Evolutionary conservation across 306 rosid species (phyloP).

Genomic region (Acacia acuminata): DNA sequence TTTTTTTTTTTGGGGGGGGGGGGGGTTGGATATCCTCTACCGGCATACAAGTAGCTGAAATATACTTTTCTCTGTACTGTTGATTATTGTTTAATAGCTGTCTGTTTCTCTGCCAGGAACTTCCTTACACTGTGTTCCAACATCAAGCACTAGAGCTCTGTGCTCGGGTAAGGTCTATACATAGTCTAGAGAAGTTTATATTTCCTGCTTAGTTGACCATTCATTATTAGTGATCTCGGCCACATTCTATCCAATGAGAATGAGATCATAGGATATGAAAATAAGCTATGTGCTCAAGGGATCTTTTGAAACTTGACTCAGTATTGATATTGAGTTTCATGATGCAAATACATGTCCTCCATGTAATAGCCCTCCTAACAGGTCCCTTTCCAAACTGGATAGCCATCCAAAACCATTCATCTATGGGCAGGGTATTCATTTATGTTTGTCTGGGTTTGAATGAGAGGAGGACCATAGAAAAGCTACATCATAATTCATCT

Average conservation of each 20-base stretch:
- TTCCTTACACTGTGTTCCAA: slow-evolving; percentile 72
- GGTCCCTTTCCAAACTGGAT: neutral
- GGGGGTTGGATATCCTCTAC: neutral
- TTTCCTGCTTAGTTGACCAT: neutral
- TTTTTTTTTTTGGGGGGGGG: too few relatives aligned
- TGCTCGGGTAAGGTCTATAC: slow-evolving; percentile 79
- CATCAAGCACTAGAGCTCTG: slow-evolving; percentile 85
- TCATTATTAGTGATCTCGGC: neutral
- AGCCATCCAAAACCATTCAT: neutral
- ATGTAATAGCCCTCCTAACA: neutral
- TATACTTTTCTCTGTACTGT: slow-evolving; percentile 23
- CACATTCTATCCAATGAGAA: neutral
- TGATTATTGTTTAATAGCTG: slow-evolving; percentile 19
- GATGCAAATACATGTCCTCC: neutral
- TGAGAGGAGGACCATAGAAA: neutral
- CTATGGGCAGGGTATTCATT: neutral
- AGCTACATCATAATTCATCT: neutral
- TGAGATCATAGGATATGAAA: neutral
- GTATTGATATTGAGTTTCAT: neutral
- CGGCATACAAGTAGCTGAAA: neutral
- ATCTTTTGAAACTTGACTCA: neutral
- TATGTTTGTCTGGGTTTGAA: neutral
- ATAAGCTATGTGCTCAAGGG: neutral
- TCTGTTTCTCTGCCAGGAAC: slow-evolving; percentile 47
- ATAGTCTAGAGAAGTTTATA: neutral